Evolutionary conservation across 805 yeast species (phyloP).

Genomic region (Candida fluviatilis): DNA sequence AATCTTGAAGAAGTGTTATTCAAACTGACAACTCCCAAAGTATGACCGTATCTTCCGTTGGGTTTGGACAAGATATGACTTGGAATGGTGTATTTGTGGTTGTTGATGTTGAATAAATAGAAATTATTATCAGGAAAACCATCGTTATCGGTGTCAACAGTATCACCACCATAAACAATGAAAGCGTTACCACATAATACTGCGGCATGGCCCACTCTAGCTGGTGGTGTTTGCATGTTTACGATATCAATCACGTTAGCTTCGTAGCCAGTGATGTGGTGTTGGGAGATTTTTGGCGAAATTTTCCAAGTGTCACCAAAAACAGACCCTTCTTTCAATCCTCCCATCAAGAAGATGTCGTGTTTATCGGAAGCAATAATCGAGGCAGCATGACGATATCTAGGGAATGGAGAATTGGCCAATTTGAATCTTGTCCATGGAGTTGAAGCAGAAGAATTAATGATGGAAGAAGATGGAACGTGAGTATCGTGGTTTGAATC

Average conservation of each 20-base stretch:
- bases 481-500: background rate
- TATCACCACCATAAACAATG: conserved; percentile 95
- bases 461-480: background rate
- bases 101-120: conserved; percentile 69
- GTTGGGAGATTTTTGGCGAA: conserved; percentile 39
- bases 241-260: conserved; percentile 42
- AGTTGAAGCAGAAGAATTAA: conserved; percentile 17
- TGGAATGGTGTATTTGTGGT: conserved; percentile 41
- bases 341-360: conserved; percentile 89
- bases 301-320: conserved; percentile 95
- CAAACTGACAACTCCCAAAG: conserved; percentile 68
- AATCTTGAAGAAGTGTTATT: conserved; percentile 46
- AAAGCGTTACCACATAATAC: conserved; percentile 92
- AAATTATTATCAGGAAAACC: conserved; percentile 86
- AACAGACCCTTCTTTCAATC: conserved; percentile 85
- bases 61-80: conserved; percentile 58
- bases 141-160: conserved; percentile 69
- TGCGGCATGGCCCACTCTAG: conserved; percentile 94
- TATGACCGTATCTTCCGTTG: conserved; percentile 91
- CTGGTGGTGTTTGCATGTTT: conserved; percentile 81
- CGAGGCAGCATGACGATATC: conserved; percentile 87
- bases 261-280: conserved; percentile 20
- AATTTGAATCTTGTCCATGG: conserved; percentile 71
- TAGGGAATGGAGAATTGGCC: conserved; percentile 81
- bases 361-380: conserved; percentile 67